These are phyloP conservation scores for Alternaria sp. DNA, from an alignment of 2,329 filamentous ascomycete species.

Conservation along the genomic window DNA sequence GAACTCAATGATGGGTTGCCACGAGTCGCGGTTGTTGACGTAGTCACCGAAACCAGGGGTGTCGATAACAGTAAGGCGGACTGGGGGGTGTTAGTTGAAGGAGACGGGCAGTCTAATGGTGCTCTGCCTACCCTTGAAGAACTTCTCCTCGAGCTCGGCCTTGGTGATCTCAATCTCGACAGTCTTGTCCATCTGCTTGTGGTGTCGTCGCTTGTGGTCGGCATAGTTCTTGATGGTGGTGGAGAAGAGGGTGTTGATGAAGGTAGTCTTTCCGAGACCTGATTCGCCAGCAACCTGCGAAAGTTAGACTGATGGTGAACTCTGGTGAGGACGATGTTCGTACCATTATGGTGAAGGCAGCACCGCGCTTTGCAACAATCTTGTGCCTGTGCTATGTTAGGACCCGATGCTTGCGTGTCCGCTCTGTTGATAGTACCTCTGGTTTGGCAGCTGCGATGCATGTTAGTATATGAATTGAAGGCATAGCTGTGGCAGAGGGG, in stretches of 20 bases:
- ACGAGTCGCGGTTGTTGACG: constrained; percentile 99
- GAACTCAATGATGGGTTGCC: constrained; percentile 99
- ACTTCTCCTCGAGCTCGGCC: constrained; percentile 99
- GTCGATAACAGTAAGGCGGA: constrained; percentile 98
- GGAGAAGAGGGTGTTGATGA: constrained; percentile 99
- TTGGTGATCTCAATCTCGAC: constrained; percentile 99
- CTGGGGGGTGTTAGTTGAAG: constrained; percentile 60
- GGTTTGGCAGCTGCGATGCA: constrained; percentile 68
- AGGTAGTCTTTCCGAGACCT: constrained; percentile 98
- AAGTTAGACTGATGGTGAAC: constrained; percentile 32
- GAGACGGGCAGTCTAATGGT: not conserved
- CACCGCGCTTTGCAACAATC: constrained; percentile 84
- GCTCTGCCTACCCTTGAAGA: constrained; percentile 86
- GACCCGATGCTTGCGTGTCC: constrained; percentile 25
- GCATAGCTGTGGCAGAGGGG: constrained; percentile 1
- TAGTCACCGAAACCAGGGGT: constrained; percentile 99
- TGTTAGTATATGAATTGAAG: constrained; percentile 43
- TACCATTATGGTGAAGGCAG: constrained; percentile 99
- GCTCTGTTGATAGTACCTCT: constrained; percentile 61
- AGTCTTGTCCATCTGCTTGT: constrained; percentile 99
- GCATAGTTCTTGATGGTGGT: constrained; percentile 99
- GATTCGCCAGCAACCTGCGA: constrained; percentile 94
- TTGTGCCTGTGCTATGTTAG: constrained; percentile 66
- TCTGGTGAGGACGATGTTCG: constrained; percentile 29
- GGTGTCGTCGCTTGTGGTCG: constrained; percentile 98